phyloP scores from a whole-genome alignment of 257 asterid species.

The Solanum pinnatisectum region DNA sequence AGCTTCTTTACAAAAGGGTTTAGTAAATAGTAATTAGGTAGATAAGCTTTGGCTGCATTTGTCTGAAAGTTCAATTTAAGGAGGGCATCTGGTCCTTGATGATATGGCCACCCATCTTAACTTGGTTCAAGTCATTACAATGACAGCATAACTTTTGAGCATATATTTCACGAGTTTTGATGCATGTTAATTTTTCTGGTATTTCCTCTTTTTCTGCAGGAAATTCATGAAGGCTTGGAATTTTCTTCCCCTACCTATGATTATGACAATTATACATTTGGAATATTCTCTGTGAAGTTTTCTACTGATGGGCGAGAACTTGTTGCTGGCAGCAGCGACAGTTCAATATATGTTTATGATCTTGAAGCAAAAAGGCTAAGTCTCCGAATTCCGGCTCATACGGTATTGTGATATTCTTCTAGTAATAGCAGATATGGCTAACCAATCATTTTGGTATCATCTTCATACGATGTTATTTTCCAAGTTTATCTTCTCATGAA shows the following conservation, averaged over 20 bases:
- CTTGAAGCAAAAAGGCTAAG: constrained; percentile 60
- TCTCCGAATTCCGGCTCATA: constrained; percentile 79
- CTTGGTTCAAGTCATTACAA: not conserved
- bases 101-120: not conserved
- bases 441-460: not conserved
- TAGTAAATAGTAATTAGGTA: not conserved
- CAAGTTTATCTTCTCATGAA: not conserved
- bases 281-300: constrained; percentile 87
- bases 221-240: constrained; percentile 88
- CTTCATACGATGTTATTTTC: not conserved
- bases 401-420: constrained; percentile 30
- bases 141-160: not conserved
- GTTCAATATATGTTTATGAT: constrained; percentile 78
- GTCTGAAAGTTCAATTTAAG: not conserved
- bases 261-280: constrained; percentile 63
- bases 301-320: constrained; percentile 87
- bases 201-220: constrained; percentile 36
- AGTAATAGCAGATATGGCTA: not conserved
- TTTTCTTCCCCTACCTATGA: constrained; percentile 46
- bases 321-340: constrained; percentile 76
- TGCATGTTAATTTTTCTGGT: not conserved
- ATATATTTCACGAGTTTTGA: not conserved
- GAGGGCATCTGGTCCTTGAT: not conserved
- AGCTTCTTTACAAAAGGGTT: not conserved
- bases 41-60: not conserved